Percentiles rank a stretch among this genome's conserved stretches.
Evolutionary conservation across 352 stramenopile species (phyloP).

Genomic region (Globisporangium recalcitrans): DNA sequence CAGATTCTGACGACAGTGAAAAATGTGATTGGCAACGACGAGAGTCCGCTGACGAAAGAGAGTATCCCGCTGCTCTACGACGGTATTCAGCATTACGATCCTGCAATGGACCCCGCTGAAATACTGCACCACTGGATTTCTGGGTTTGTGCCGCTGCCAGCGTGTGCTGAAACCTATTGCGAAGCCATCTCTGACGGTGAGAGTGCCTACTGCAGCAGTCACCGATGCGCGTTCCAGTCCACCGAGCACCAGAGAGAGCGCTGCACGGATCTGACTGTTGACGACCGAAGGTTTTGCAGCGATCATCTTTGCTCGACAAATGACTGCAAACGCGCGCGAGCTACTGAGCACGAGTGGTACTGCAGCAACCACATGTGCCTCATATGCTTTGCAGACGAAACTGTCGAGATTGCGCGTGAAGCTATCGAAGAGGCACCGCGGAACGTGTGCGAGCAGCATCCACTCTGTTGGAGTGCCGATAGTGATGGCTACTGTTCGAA

Average conservation of each 20-base stretch:
- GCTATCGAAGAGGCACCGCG: slow-evolving; percentile 40
- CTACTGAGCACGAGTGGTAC: slow-evolving; percentile 28
- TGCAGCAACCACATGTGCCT: slow-evolving; percentile 58
- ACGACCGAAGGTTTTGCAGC: slow-evolving; percentile 34
- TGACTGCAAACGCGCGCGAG: slow-evolving; percentile 33
- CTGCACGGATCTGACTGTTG: slow-evolving; percentile 25
- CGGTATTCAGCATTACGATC: slow-evolving; percentile 61
- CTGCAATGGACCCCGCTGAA: slow-evolving; percentile 38
- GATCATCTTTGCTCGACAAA: slow-evolving; percentile 36
- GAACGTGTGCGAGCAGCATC: slow-evolving; percentile 46
- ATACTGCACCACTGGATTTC: slow-evolving; percentile 58
- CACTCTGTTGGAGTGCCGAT: slow-evolving; percentile 40
- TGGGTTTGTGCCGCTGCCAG: slow-evolving; percentile 41
- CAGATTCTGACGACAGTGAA: not conserved
- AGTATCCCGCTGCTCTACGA: slow-evolving; percentile 34
- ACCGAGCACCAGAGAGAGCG: slow-evolving; percentile 1
- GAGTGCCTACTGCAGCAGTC: slow-evolving; percentile 21
- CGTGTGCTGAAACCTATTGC: slow-evolving; percentile 31
- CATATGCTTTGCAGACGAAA: slow-evolving; percentile 31
- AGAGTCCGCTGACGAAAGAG: slow-evolving; percentile 17
- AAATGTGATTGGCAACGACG: not conserved
- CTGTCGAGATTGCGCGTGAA: slow-evolving; percentile 12
- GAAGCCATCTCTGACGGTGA: slow-evolving; percentile 24
- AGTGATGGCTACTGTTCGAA: slow-evolving; percentile 32
- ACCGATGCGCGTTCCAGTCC: slow-evolving; percentile 21